Conservation (phyloP, 2,329 filamentous ascomycete genomes). For the Fusarium oligoseptatum region DNA sequence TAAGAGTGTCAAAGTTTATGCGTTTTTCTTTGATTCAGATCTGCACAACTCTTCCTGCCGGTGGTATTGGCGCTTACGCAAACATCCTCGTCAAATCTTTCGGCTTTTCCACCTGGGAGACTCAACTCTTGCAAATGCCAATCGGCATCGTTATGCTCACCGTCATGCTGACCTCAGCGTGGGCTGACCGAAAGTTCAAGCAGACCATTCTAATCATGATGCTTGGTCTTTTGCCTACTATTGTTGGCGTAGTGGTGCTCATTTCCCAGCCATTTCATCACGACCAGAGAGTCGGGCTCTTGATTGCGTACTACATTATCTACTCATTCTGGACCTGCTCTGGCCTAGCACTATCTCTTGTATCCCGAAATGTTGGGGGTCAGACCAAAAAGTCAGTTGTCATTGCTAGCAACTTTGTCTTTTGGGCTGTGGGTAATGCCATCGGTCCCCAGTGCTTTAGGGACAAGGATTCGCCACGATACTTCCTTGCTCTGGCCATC, state of each 20-base stretch:
- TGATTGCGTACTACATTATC: conserved; percentile 81
- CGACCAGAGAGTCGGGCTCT: conserved; percentile 72
- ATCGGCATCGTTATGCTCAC: conserved; percentile 79
- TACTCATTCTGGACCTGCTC: conserved; percentile 82
- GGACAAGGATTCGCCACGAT: not conserved
- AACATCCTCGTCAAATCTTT: conserved; percentile 79
- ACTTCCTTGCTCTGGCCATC: not conserved
- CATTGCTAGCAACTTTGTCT: not conserved
- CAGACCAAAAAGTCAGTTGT: not conserved
- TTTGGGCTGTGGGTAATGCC: not conserved
- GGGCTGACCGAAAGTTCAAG: conserved; percentile 73
- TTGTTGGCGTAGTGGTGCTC: conserved; percentile 77
- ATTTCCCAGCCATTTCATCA: conserved; percentile 75
- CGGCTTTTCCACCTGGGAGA: conserved; percentile 73
- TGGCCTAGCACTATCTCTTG: conserved; percentile 63
- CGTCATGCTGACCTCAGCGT: conserved; percentile 74
- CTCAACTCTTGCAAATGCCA: conserved; percentile 82
- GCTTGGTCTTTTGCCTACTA: conserved; percentile 69
- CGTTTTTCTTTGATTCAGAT: conserved; percentile 75
- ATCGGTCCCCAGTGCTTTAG: not conserved
- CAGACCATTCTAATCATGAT: conserved; percentile 78
- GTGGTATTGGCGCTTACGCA: conserved; percentile 78
- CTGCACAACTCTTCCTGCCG: conserved; percentile 79
- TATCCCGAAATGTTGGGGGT: not conserved
- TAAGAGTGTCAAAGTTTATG: conserved; percentile 56